These are phyloP conservation scores for Penicillium soppii DNA, from an alignment of 495 filamentous ascomycete genomes.

Conservation along the genomic window DNA sequence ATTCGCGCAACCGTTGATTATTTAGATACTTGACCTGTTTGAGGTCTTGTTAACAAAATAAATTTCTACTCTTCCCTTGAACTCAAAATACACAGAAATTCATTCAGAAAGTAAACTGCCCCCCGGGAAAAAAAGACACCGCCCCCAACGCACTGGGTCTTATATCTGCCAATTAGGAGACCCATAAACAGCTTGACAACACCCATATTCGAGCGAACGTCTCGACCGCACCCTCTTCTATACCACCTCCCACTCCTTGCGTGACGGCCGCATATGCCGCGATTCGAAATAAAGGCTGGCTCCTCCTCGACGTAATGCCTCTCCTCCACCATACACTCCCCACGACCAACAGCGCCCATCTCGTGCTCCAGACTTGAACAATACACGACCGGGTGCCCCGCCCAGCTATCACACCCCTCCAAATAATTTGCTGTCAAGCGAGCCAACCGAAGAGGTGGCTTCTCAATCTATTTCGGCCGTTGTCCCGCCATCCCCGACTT, in stretches of 20 bases:
- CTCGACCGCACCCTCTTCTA: background rate
- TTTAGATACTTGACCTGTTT: no score
- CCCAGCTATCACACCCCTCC: conserved; percentile 15
- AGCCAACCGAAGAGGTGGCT: conserved; percentile 34
- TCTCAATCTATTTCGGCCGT: conserved; percentile 19
- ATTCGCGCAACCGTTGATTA: no score
- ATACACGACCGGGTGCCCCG: conserved; percentile 11
- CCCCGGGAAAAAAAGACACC: conserved; percentile 2
- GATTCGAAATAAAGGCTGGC: conserved; percentile 40
- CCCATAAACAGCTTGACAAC: conserved; percentile 16
- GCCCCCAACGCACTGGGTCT: conserved; percentile 1
- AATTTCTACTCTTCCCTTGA: no score
- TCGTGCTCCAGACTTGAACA: conserved; percentile 29
- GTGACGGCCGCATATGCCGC: conserved; percentile 44
- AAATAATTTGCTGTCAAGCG: conserved; percentile 7
- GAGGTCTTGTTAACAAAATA: no score
- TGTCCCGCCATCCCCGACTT: conserved; percentile 36
- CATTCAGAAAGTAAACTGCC: background rate
- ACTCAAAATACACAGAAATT: background rate
- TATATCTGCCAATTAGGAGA: conserved; percentile 19
- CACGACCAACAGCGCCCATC: conserved; percentile 26
- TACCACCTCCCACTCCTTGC: conserved; percentile 16
- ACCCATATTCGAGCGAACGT: background rate
- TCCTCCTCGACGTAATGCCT: conserved; percentile 45
- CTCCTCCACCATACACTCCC: conserved; percentile 39